These are phyloP conservation scores for Zygosaccharomyces siamensis DNA, from an alignment of 805 yeast species.

Conservation along the genomic window DNA sequence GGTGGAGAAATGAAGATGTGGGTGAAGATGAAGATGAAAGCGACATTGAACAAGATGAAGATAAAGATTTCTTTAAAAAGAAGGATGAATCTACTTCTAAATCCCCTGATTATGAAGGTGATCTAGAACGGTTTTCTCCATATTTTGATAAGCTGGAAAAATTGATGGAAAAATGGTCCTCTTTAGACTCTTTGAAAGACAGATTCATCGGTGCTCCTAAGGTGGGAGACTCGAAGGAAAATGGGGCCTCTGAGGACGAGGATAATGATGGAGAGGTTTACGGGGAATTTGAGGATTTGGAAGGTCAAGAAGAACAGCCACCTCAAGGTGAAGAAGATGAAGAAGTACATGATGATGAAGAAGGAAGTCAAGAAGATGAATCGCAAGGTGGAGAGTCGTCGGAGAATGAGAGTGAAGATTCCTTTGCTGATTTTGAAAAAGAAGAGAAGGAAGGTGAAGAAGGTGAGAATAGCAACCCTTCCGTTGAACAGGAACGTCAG, in stretches of 20 bases:
- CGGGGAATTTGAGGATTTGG: slow-evolving; percentile 56
- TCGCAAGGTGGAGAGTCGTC: slow-evolving; percentile 24
- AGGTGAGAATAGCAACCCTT: slow-evolving; percentile 38
- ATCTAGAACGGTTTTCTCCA: slow-evolving; percentile 34
- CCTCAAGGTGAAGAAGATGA: slow-evolving; percentile 16
- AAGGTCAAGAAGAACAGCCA: slow-evolving; percentile 31
- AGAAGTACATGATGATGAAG: slow-evolving; percentile 11
- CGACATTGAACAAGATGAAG: slow-evolving; percentile 37
- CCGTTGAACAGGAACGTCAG: slow-evolving; percentile 72
- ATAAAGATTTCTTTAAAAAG: slow-evolving; percentile 54
- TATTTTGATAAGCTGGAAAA: slow-evolving; percentile 34
- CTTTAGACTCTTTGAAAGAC: slow-evolving; percentile 25
- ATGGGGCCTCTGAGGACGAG: slow-evolving; percentile 29
- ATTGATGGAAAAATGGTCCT: slow-evolving; percentile 32
- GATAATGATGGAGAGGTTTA: slow-evolving; percentile 44
- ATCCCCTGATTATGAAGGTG: slow-evolving; percentile 18
- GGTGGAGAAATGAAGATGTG: slow-evolving; percentile 60
- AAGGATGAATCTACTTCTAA: slow-evolving; percentile 33
- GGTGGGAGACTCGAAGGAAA: slow-evolving; percentile 29
- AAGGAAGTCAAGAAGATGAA: slow-evolving; percentile 7
- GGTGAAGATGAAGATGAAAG: slow-evolving; percentile 43
- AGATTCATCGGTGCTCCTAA: slow-evolving; percentile 32
- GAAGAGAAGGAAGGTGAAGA: slow-evolving; percentile 16
- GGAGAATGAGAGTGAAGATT: slow-evolving; percentile 38
- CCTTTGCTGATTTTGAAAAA: slow-evolving; percentile 37